Conservation (phyloP, 225 moss, liverwort and hornwort genomes). For the Straminergon stramineum region DNA sequence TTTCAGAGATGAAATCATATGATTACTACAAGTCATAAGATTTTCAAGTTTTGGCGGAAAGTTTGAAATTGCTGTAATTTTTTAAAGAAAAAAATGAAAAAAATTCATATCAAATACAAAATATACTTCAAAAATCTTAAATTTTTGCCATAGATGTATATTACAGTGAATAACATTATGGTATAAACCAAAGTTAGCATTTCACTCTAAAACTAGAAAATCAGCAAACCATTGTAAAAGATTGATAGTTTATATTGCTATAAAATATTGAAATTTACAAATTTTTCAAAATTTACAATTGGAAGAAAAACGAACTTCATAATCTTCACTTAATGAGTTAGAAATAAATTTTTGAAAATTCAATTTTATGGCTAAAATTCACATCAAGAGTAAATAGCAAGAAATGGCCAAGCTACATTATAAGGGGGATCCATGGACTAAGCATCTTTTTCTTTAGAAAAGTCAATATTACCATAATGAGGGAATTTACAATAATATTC, state of each 20-base stretch:
- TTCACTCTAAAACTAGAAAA: background rate
- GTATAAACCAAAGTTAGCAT: accelerated
- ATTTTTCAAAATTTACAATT: background rate
- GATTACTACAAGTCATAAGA: no score
- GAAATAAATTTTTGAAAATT: no score
- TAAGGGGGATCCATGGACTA: background rate
- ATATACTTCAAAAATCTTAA: background rate
- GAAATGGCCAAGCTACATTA: background rate
- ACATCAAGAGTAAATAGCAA: background rate
- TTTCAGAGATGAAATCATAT: no score
- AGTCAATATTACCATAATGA: background rate
- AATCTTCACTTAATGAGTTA: background rate
- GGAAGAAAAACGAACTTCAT: accelerated
- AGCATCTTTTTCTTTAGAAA: background rate
- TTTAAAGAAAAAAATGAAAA: background rate
- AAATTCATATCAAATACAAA: background rate
- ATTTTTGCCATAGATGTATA: background rate
- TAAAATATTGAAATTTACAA: background rate
- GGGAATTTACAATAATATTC: background rate
- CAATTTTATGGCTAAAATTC: background rate
- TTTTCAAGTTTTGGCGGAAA: background rate
- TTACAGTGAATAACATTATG: background rate
- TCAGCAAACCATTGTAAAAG: background rate
- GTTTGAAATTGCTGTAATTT: background rate
- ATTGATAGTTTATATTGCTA: background rate